These are phyloP conservation scores for Cotoneaster glaucophyllus DNA, from an alignment of 306 rosid species.

Conservation along the genomic window DNA sequence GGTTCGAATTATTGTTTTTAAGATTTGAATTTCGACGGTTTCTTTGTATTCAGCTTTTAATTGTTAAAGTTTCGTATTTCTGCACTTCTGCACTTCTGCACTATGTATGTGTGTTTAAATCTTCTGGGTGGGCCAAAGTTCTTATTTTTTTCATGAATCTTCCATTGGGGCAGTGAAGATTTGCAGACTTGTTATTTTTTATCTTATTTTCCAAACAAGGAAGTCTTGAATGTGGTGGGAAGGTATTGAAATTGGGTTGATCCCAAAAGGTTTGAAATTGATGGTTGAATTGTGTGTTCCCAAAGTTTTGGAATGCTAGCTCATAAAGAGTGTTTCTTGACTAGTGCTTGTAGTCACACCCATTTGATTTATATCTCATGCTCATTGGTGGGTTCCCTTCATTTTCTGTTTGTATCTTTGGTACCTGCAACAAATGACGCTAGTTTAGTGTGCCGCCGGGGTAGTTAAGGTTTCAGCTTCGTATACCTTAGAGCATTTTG, in stretches of 20 bases:
- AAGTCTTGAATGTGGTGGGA: neutral
- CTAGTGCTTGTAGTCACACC: neutral
- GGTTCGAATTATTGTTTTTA: neutral
- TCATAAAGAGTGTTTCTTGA: neutral
- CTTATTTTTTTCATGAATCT: neutral
- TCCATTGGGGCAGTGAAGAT: neutral
- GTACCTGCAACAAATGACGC: neutral
- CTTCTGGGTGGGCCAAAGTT: neutral
- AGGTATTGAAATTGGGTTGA: neutral
- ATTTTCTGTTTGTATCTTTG: neutral
- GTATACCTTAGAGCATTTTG: neutral
- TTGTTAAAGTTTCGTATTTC: neutral
- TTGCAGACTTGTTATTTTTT: neutral
- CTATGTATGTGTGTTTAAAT: neutral
- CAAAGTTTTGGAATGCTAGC: neutral
- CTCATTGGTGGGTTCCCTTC: neutral
- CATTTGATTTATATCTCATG: neutral
- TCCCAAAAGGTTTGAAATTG: neutral
- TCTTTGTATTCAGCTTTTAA: neutral
- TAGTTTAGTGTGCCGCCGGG: neutral
- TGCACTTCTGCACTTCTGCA: no score
- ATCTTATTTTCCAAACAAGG: neutral
- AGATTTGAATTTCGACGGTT: constrained; percentile 14
- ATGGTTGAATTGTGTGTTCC: neutral
- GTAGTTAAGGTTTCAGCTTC: neutral